Evolutionary conservation across 768 basidiomycete genomes (phyloP).

Genomic region (Strobilomyces confusus): DNA sequence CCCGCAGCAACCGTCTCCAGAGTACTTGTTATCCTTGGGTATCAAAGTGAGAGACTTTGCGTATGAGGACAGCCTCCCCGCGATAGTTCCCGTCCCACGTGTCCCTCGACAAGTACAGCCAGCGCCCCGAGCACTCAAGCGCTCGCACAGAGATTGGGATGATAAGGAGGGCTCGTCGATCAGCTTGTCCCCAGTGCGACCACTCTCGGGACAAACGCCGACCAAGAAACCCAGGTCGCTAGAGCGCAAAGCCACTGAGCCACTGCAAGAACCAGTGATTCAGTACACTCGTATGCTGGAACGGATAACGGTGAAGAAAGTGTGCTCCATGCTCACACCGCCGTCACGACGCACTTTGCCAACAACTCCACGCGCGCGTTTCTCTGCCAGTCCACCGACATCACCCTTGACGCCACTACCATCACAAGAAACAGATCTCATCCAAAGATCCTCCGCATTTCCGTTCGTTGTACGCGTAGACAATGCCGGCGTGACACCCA

Average conservation of each 20-base stretch:
- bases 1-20: constrained; percentile 36
- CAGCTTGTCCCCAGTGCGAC: not conserved
- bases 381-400: constrained; percentile 20
- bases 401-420: constrained; percentile 30
- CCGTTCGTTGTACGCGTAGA: constrained; percentile 29
- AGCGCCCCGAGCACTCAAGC: constrained; percentile 35
- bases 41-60: constrained; percentile 59
- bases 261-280: constrained; percentile 23
- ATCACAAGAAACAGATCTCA: constrained; percentile 44
- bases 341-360: constrained; percentile 5
- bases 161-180: constrained; percentile 23
- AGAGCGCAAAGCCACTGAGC: constrained; percentile 35
- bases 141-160: constrained; percentile 32
- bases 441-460: constrained; percentile 44
- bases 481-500: constrained; percentile 31
- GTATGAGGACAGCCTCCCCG: constrained; percentile 63
- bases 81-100: constrained; percentile 49
- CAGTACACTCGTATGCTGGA: constrained; percentile 18
- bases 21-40: constrained; percentile 29
- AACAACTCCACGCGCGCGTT: constrained; percentile 5
- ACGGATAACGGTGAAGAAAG: constrained; percentile 13
- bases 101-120: constrained; percentile 49
- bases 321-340: constrained; percentile 13
- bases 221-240: constrained; percentile 26
- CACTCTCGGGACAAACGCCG: constrained; percentile 6